phyloP scores from a whole-genome alignment of 768 basidiomycete genomes.

The Grammothele lineata region DNA sequence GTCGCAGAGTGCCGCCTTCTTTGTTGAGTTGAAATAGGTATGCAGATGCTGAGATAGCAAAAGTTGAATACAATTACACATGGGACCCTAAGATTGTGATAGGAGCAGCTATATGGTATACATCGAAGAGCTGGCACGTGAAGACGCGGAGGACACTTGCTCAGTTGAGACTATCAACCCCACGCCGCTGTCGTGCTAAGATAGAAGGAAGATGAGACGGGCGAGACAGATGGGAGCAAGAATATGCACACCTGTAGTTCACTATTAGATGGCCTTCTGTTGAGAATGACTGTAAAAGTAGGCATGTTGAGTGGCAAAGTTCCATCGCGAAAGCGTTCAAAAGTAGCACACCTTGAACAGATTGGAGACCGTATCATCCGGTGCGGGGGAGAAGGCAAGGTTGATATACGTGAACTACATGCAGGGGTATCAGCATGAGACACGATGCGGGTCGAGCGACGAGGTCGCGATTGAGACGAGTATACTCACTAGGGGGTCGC shows the following conservation, averaged over 20 bases:
- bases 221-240: neutral
- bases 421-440: neutral
- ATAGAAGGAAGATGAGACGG: conserved; percentile 1
- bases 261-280: conserved; percentile 65
- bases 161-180: conserved; percentile 38
- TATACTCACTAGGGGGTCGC: conserved; percentile 73
- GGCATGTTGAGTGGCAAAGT: no score
- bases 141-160: no score
- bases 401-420: conserved; percentile 75
- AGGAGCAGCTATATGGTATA: conserved; percentile 1
- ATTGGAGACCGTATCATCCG: conserved; percentile 71
- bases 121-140: no score
- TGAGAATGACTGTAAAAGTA: conserved; percentile 44
- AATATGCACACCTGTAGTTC: conserved; percentile 50
- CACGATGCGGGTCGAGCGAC: no score
- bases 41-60: no score
- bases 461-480: no score
- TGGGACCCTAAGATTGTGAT: neutral
- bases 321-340: no score
- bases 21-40: no score
- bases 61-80: neutral
- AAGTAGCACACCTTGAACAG: conserved; percentile 50
- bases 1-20: no score
- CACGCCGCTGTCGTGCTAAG: conserved; percentile 56
- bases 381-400: conserved; percentile 70